Conservation (phyloP, 345 rosid genomes). For the Pelargonium nanum region DNA sequence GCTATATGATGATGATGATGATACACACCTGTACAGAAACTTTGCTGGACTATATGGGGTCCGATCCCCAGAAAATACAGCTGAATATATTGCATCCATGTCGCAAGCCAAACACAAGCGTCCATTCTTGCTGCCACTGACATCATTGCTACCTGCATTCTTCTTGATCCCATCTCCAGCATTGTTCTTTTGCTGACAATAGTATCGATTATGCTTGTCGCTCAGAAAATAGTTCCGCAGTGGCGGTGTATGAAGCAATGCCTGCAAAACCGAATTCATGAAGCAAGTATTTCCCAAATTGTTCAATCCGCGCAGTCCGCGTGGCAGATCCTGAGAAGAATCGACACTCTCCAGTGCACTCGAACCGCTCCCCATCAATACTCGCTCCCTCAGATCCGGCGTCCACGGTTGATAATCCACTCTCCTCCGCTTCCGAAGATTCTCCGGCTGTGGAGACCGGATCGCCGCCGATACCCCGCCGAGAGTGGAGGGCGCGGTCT, state of each 20-base stretch:
- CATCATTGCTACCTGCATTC: neutral
- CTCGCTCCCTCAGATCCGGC: constrained; percentile 28
- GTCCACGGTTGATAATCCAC: constrained; percentile 42
- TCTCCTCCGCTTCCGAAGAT: constrained; percentile 37
- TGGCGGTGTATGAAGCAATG: constrained; percentile 51
- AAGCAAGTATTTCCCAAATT: constrained; percentile 55
- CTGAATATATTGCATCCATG: constrained; percentile 40
- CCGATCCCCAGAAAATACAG: constrained; percentile 45
- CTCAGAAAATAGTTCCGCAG: constrained; percentile 46
- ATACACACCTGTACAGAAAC: constrained; percentile 41
- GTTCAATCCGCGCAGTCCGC: constrained; percentile 48
- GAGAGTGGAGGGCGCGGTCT: constrained; percentile 12
- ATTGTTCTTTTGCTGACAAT: constrained; percentile 28
- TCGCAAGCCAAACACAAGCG: constrained; percentile 47
- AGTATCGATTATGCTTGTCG: constrained; percentile 39
- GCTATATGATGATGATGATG: neutral
- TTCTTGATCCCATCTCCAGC: constrained; percentile 3
- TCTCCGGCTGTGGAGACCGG: constrained; percentile 25
- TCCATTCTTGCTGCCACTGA: constrained; percentile 3
- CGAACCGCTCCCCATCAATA: constrained; percentile 18
- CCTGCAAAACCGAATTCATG: constrained; percentile 64
- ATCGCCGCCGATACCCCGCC: neutral
- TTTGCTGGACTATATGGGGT: constrained; percentile 55
- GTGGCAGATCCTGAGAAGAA: constrained; percentile 13
- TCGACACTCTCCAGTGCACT: constrained; percentile 9